Evolutionary conservation across 148 eudicot species (phyloP), one percentile per base, ranked within the genome.

Genomic region (Rhododendron williamsianum): DNA sequence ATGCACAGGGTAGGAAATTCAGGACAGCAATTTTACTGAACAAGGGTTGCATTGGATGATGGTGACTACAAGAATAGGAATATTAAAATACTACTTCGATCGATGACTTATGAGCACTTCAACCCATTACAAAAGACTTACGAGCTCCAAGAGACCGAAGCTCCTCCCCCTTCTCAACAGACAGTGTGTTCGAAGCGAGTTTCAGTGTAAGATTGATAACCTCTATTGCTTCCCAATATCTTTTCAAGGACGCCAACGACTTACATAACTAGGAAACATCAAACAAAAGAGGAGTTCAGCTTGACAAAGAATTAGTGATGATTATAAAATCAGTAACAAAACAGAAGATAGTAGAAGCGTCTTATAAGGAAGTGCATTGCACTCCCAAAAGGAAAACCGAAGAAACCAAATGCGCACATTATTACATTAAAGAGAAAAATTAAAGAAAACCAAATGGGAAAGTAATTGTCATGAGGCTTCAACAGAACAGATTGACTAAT

Each of bases 111-210:
- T 95, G 94, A 86, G 97, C 95, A 69, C 36, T 69, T 69, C 73
- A 9, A 69, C 73, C 76, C 18, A 71, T 27, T 30, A 30, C 76
- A 30, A 71, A 71, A 30, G 2, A 30, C 38, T 93, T 93, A 94
- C 98, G 94, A 86, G 98, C 95, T 80, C 97, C 98, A 76, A 96
- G 91, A 76, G 94, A 84, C 60, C 90, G 91, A 84, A 96, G 96
- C 56, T 96, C 98, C 87, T 95, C 96, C 89, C 93, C 89, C 89
- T 82, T 93, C 84, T 93, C 94, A 77, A 84, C 87, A 63, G 95
- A 89, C 83, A 94, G 82, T 13, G 90, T 88, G 89, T 88, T 93
- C 78, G 87, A 84, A 82, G 94, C 90, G 81, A 95, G 87, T 85
- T 92, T 95, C 78, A 96, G 85, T 54, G 93, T 88, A 33, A 90